These are phyloP conservation scores for Spizellomyces sp. DNA, from an alignment of 192 early-diverging fungal genomes.

Conservation along the genomic window DNA sequence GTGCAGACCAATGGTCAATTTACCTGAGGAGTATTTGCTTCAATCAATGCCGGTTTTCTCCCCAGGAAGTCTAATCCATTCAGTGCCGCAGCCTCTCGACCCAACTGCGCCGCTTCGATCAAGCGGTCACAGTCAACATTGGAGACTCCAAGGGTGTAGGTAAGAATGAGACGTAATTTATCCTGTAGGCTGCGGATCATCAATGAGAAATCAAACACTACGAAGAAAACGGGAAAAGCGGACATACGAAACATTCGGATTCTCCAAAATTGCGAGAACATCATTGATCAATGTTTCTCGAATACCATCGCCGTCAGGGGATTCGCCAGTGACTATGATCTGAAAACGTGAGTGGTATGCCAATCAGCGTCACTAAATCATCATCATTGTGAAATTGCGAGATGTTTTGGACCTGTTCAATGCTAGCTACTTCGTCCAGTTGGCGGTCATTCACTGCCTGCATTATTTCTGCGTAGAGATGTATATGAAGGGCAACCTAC, in stretches of 20 bases:
- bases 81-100: conserved; percentile 16
- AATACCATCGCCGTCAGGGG: conserved; percentile 56
- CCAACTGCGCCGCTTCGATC: conserved; percentile 15
- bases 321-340: conserved; percentile 70
- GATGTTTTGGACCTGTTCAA: conserved; percentile 57
- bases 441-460: conserved; percentile 59
- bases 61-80: conserved; percentile 21
- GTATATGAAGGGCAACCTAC: conserved; percentile 55
- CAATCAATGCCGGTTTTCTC: neutral
- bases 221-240: neutral
- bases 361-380: neutral
- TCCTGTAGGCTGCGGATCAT: conserved; percentile 46
- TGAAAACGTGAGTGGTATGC: conserved; percentile 7
- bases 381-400: conserved; percentile 5
- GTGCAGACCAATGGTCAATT: no score
- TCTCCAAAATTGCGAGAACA: conserved; percentile 17
- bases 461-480: conserved; percentile 71
- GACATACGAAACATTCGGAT: conserved; percentile 27
- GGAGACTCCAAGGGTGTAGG: conserved; percentile 36
- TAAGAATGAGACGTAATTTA: conserved; percentile 69
- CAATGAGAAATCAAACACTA: neutral
- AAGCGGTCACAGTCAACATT: conserved; percentile 3
- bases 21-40: conserved; percentile 7
- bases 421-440: conserved; percentile 57
- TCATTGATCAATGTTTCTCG: conserved; percentile 15